Conservation (phyloP, 1,284 basidiomycete species). For the Rhodotorula sp. region DNA sequence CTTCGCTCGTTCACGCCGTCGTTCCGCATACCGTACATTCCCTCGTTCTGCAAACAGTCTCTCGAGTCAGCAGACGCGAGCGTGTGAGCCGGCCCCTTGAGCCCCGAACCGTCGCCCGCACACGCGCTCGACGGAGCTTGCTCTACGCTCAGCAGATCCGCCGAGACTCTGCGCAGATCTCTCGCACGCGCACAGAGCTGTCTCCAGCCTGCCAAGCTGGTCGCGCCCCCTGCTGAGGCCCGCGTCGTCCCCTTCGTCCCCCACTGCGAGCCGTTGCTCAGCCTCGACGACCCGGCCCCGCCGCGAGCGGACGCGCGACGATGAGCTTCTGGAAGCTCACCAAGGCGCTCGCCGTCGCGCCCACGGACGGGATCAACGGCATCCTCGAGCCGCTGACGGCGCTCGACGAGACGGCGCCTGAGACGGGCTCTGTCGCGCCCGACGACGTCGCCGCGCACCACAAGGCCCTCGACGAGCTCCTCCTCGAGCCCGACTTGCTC, state of each 20-base stretch:
- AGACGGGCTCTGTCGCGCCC: neutral
- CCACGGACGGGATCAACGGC: slow-evolving; percentile 32
- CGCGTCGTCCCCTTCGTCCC: neutral
- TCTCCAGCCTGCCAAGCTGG: too few relatives aligned
- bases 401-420: slow-evolving; percentile 1
- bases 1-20: too few relatives aligned
- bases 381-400: slow-evolving; percentile 28
- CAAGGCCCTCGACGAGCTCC: slow-evolving; percentile 32
- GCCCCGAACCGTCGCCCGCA: too few relatives aligned
- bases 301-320: neutral
- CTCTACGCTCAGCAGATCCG: too few relatives aligned
- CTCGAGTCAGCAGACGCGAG: too few relatives aligned
- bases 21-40: too few relatives aligned
- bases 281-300: neutral
- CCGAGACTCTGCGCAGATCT: too few relatives aligned
- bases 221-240: neutral
- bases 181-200: too few relatives aligned
- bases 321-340: slow-evolving; percentile 40
- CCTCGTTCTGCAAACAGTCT: too few relatives aligned
- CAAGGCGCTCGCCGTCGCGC: slow-evolving; percentile 30
- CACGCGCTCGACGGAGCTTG: too few relatives aligned
- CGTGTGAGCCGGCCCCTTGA: too few relatives aligned
- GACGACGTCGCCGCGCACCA: slow-evolving; percentile 17
- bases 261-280: neutral
- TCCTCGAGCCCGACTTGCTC: slow-evolving; percentile 35